These are phyloP conservation scores for Sanguinoderma infundibulare DNA, from an alignment of 1,284 basidiomycete species.

Conservation along the genomic window DNA sequence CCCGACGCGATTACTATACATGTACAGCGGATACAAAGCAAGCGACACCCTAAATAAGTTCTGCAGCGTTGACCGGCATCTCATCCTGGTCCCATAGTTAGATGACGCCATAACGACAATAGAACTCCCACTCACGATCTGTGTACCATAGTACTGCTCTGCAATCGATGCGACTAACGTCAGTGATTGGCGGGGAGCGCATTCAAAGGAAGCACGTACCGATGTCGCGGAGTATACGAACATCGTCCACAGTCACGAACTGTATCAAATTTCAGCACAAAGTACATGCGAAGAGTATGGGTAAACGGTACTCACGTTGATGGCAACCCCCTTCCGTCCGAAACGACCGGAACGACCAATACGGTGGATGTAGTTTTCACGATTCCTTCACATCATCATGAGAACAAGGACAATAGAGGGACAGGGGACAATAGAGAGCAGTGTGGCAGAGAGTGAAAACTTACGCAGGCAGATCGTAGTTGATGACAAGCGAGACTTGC, in stretches of 20 bases:
- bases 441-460: conserved; percentile 29
- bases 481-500: conserved; percentile 97
- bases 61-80: conserved; percentile 93
- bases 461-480: conserved; percentile 95
- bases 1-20: conserved; percentile 38
- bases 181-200: conserved; percentile 11
- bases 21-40: conserved; percentile 44
- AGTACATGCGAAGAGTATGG: background rate
- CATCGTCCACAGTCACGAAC: conserved; percentile 93
- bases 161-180: conserved; percentile 15
- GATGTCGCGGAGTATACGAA: conserved; percentile 89
- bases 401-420: background rate
- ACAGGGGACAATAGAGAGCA: background rate
- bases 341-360: conserved; percentile 96
- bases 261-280: conserved; percentile 33
- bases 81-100: conserved; percentile 66
- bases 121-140: conserved; percentile 64
- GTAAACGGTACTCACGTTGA: conserved; percentile 63
- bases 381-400: conserved; percentile 59
- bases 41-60: conserved; percentile 64
- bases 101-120: conserved; percentile 14
- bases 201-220: conserved; percentile 51
- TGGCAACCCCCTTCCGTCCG: conserved; percentile 92
- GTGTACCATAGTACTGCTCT: conserved; percentile 90
- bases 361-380: conserved; percentile 99